These are phyloP conservation scores for Oehlia diaphana DNA, from an alignment of 192 early-diverging fungal species.

Conservation along the genomic window DNA sequence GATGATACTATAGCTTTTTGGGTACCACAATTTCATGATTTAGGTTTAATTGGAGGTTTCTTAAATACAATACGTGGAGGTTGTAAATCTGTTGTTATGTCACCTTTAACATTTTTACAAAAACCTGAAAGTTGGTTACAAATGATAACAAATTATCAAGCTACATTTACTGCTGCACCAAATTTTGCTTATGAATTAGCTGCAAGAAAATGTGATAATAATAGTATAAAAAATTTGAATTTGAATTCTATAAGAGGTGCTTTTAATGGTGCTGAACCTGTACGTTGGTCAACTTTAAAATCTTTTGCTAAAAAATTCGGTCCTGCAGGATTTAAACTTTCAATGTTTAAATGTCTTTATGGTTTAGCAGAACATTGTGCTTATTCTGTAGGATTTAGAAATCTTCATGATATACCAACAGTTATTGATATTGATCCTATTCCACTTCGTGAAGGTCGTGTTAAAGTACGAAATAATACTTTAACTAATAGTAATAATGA, in stretches of 20 bases:
- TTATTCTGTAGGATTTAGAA: constrained; percentile 10
- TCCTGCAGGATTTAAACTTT: constrained; percentile 21
- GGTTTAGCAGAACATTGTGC: constrained; percentile 26
- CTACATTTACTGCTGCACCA: constrained; percentile 17
- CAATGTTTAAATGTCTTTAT: constrained; percentile 24
- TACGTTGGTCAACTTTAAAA: constrained; percentile 20
- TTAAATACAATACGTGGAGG: constrained; percentile 17
- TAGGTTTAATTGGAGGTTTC: constrained; percentile 22
- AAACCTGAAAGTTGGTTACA: constrained; percentile 23
- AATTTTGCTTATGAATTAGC: constrained; percentile 29
- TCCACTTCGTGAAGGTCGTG: neutral
- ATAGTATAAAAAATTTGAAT: neutral
- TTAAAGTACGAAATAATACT: neutral
- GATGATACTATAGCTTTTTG: constrained; percentile 15
- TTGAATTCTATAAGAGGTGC: constrained; percentile 16
- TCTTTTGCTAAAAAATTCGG: constrained; percentile 5
- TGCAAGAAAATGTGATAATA: neutral
- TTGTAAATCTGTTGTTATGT: constrained; percentile 22
- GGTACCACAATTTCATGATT: constrained; percentile 28
- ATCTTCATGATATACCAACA: constrained; percentile 5
- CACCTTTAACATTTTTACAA: constrained; percentile 24
- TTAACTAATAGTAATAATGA: neutral
- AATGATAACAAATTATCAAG: constrained; percentile 25
- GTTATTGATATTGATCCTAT: constrained; percentile 21
- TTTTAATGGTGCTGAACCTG: constrained; percentile 28